These are phyloP conservation scores for Pythium aristosporum DNA, from an alignment of 352 stramenopile genomes.

Conservation along the genomic window DNA sequence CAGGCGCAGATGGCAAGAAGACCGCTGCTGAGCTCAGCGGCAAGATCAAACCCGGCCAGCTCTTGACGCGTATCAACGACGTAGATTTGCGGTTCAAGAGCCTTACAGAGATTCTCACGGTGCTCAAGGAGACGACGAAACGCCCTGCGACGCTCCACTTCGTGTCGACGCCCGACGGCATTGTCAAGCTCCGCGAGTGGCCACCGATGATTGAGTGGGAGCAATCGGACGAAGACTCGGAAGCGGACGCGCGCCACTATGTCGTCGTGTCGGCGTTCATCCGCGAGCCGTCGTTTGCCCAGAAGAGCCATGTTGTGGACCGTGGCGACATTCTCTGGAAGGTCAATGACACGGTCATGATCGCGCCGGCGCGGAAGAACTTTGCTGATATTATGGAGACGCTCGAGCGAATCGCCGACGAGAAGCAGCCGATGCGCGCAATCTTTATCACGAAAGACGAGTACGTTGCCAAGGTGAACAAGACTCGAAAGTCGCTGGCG, in stretches of 20 bases:
- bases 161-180: constrained; percentile 66
- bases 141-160: constrained; percentile 76
- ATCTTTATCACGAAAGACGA: constrained; percentile 60
- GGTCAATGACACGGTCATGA: constrained; percentile 57
- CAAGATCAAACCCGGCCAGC: constrained; percentile 68
- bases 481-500: background rate
- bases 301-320: constrained; percentile 60
- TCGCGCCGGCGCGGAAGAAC: constrained; percentile 39
- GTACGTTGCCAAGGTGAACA: constrained; percentile 41
- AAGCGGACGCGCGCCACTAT: constrained; percentile 52
- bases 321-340: constrained; percentile 66
- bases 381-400: constrained; percentile 68
- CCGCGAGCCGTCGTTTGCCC: constrained; percentile 69
- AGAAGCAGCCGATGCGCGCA: constrained; percentile 50
- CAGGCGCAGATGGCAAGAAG: constrained; percentile 45
- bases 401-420: constrained; percentile 46
- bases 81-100: constrained; percentile 66
- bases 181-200: constrained; percentile 78
- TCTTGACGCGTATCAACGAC: constrained; percentile 68
- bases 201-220: constrained; percentile 83
- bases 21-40: constrained; percentile 61
- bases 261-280: constrained; percentile 69
- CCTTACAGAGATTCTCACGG: constrained; percentile 53
- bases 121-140: constrained; percentile 55
- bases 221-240: constrained; percentile 52